Base-by-base conservation (phyloP, 352 stramenopile species). In the Globisporangium recalcitrans region DNA sequence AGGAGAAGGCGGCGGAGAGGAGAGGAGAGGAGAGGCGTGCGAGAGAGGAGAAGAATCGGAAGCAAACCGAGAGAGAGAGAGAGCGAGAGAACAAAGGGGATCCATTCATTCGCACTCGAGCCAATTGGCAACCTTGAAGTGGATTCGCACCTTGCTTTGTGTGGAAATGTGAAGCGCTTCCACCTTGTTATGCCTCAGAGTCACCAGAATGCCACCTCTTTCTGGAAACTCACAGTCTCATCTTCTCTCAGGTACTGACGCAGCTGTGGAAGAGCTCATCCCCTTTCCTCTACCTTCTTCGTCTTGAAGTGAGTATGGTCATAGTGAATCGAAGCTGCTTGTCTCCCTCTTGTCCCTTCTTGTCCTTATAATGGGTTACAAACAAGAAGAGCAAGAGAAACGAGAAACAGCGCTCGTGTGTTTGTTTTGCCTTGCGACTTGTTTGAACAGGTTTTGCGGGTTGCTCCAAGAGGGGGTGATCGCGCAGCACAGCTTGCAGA, bases 361-460 rank as follows among this genome's bases (percentile, higher is more conserved):
- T 32, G 22, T 19, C 24, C 16, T 34, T 56, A 31, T 61, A 61
- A 61, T 61, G 55, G 55, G 40, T 61, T 53, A 53, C 55, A 48
- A 53, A 34, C 14, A 26, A 44, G 14, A 44, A 44, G 36, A 42
- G n/a, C 11, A 60, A 49, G 55, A 42, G 42, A 61, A 48, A 52
- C 55, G 42, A 52, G 55, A n/a, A n/a, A n/a, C n/a, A n/a, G n/a
- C n/a, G n/a, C n/a, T 10, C 24, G 31, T 16, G 31, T 19, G 42
- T 36, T 52, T n/a, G 36, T 38, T 8, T 38, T 38, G 13, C 9
- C 32, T 10, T 38, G 32, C 32, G 36, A 21, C 36, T 44, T 44
- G 36, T n/a, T 44, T 44, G 36, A 44, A 44, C 36, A 44, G 6
- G 36, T 44, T 24, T 26, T 24, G 1, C 22, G 7, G 53, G 36